These are phyloP conservation scores for Sordariomycetes sp. DNA, from an alignment of 2,329 filamentous ascomycete species.

Conservation along the genomic window DNA sequence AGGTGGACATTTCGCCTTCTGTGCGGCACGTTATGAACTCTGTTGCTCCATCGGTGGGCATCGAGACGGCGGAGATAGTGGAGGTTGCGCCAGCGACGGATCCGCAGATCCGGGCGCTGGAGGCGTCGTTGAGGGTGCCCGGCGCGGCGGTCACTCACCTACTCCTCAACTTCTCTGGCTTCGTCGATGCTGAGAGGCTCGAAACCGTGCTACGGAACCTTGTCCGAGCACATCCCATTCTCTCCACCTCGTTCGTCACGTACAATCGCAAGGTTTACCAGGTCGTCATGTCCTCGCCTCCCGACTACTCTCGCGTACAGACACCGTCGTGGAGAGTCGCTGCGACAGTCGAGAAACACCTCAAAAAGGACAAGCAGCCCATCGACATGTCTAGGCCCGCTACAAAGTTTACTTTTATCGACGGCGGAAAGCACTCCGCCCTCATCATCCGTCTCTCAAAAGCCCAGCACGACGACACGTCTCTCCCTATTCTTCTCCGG, in stretches of 20 bases:
- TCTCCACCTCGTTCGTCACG: conserved; percentile 39
- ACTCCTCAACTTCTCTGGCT: conserved; percentile 30
- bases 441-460: conserved; percentile 33
- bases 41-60: conserved; percentile 27
- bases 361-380: conserved; percentile 24
- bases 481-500: conserved; percentile 29
- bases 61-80: conserved; percentile 21
- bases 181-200: conserved; percentile 25
- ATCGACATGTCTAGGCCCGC: conserved; percentile 25
- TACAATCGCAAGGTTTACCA: conserved; percentile 33
- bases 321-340: conserved; percentile 25
- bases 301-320: conserved; percentile 13
- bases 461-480: conserved; percentile 34
- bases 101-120: conserved; percentile 32
- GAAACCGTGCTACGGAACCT: conserved; percentile 32
- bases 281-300: conserved; percentile 16
- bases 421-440: conserved; percentile 30
- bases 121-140: conserved; percentile 28
- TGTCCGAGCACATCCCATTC: conserved; percentile 30
- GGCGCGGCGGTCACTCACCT: conserved; percentile 33
- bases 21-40: conserved; percentile 7
- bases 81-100: conserved; percentile 34
- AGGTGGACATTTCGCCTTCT: background rate
- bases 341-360: conserved; percentile 22
- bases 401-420: conserved; percentile 36